These are phyloP conservation scores for Skeletonema marinoi DNA, from an alignment of 108 stramenopile species.

Conservation along the genomic window DNA sequence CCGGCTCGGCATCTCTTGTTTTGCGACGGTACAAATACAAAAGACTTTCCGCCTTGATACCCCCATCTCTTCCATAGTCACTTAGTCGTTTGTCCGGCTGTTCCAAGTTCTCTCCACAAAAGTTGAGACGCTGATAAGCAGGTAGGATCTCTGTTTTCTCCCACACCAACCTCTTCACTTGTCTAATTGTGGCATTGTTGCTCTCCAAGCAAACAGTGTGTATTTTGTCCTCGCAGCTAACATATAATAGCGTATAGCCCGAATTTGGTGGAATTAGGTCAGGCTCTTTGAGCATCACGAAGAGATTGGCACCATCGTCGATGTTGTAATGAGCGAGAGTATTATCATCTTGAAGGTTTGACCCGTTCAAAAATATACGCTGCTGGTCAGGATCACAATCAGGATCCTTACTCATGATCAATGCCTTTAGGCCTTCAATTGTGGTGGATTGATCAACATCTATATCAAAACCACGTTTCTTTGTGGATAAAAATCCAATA, in stretches of 20 bases:
- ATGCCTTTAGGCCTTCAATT: not conserved
- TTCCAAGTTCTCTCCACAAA: not conserved
- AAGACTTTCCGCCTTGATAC: not conserved
- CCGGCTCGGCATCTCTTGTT: not conserved
- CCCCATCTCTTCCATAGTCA: not conserved
- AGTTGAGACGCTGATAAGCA: not conserved
- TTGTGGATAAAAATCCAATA: not conserved
- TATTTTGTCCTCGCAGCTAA: not conserved
- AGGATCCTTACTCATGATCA: slow-evolving; percentile 1
- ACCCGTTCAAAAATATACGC: not conserved
- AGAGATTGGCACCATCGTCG: not conserved
- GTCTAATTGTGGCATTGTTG: not conserved
- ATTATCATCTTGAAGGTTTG: not conserved
- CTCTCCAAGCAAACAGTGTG: not conserved
- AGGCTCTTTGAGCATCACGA: not conserved
- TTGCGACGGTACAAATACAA: not conserved
- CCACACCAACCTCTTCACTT: not conserved
- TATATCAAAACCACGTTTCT: not conserved
- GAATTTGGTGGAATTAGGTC: not conserved
- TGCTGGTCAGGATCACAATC: not conserved
- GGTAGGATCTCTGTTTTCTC: not conserved
- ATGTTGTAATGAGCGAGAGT: not conserved
- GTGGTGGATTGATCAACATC: not conserved
- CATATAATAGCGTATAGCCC: not conserved
- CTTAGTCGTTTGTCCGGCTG: not conserved